Evolutionary conservation across 169 alveolate genomes (phyloP), one percentile per base, ranked within the genome.

Genomic region (Plasmodium yoelii): DNA sequence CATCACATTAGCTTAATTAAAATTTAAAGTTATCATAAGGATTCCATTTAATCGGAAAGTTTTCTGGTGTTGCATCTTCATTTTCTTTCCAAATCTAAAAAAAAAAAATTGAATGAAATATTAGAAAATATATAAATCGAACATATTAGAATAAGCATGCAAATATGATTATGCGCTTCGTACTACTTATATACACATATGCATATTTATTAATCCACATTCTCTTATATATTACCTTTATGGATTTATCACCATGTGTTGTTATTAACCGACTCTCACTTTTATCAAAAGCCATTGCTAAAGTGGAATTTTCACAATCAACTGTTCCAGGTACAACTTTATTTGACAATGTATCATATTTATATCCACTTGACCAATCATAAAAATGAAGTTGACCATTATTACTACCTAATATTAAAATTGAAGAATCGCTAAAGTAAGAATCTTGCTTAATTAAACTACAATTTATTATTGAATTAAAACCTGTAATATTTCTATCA

Each of bases 221-320:
- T 34, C 7, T 34, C 42, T 34, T 34, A 34, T 34, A 34, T 34
- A 93, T 63, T 82, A 98, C 97, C 95, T 98, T 98, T 60, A 99
- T 98, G 8, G 99, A 98, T 93, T 99, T 98, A 93, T 99, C 99
- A 69, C 99, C 98, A 82, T 98, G 99, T 10, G 98, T 99, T 19
- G 99, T 98, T 47, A 99, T 95, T 67, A 99, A 88, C 77, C 99
- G 97, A 49, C 97, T 94, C 77, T 96, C 99, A 80, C 98, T 95
- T 92, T 94, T 94, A 93, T 99, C 99, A 87, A 99, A 97, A 22
- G 94, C 95, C 92, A 97, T 87, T 59, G 96, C 96, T 88, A 97
- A 97, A 9, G 98, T 98, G 13, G 98, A 99, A 86, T 97, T 97
- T 93, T 98, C 99, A 82, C 99, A 96, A 42, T 96, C 97, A 60